Base-by-base conservation (phyloP, 2,329 filamentous ascomycete genomes). In the Alternaria rosae region DNA sequence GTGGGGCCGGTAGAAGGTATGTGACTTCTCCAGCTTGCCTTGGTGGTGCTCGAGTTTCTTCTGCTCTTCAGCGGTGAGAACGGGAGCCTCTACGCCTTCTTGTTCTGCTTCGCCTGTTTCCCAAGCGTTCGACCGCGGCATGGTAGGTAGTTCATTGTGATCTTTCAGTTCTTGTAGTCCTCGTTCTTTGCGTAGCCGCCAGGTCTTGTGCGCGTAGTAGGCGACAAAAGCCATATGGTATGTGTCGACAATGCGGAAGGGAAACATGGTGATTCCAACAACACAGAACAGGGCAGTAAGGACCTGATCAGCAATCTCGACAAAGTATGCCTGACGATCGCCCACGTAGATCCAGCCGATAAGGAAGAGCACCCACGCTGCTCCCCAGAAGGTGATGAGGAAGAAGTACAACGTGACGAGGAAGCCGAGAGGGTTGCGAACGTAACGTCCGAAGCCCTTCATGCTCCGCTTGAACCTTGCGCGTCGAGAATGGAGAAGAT, bases 321-420 rank as follows among this genome's bases (percentile, higher is more conserved):
- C 79, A 6, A 84, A 82, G 15, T 83, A 94, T 2, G 86, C 80
- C 75, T 94, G 91, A 69, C 86, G 84, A 23, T 87, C 86, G 23
- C 90, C 91, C 17, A 94, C 90, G 66, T 92, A 93, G 72, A 95
- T 92, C 92, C 92, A 96, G 41, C 87, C 91, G 74, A 97, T 97
- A 51, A 96, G 83, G 79, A 94, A 95, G 20, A 96, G 85, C 1
- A 96, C 92, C 92, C 92, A 96, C 0, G 91, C 91, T 17, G 94
- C 84, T 71, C 92, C 92, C 75, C 95, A 96, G 1, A 94, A 85
- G 0, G 92, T 95, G 67, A 96, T 93, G n/a, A 94, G 83, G 8
- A 88, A 90, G n/a, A 92, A 92, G 78, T 97, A 97, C 3, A 96
- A 80, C 0, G 92, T 94, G 53, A 97, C 91, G 61, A 94, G 86